Evolutionary conservation across 2,329 filamentous ascomycete species (phyloP).

Genomic region (Parafenestella ontariensis): DNA sequence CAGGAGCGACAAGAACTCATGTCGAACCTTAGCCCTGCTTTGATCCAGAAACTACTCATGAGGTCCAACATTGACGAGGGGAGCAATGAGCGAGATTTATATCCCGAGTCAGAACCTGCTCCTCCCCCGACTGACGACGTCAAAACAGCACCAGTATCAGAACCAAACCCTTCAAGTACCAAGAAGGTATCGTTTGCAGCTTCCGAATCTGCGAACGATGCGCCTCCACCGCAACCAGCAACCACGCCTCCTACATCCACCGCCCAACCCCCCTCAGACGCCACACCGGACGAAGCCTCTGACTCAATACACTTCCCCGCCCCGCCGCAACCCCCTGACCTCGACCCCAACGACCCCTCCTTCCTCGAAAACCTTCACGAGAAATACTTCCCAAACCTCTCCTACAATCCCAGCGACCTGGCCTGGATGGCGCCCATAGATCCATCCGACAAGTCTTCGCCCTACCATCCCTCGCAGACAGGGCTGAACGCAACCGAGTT

Average conservation of each 20-base stretch:
- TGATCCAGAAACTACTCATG: constrained; percentile 78
- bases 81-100: constrained; percentile 51
- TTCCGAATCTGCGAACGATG: constrained; percentile 16
- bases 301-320: constrained; percentile 67
- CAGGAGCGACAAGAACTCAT: constrained; percentile 82
- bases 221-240: constrained; percentile 6
- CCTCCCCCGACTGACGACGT: constrained; percentile 14
- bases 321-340: constrained; percentile 66
- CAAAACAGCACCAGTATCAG: constrained; percentile 18
- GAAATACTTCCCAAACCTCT: constrained; percentile 91
- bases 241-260: constrained; percentile 64
- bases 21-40: constrained; percentile 72
- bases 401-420: constrained; percentile 82
- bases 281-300: constrained; percentile 7
- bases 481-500: constrained; percentile 77
- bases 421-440: constrained; percentile 84
- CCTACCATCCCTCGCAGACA: constrained; percentile 81
- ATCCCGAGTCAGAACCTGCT: constrained; percentile 11
- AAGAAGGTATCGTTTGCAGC: constrained; percentile 48
- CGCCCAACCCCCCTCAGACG: constrained; percentile 62
- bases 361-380: constrained; percentile 85
- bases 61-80: constrained; percentile 78
- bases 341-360: constrained; percentile 81
- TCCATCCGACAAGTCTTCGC: constrained; percentile 68
- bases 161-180: constrained; percentile 14